Evolutionary conservation across 1,139 yeast genomes (phyloP).

Genomic region (Blastobotrys malaysiensis): DNA sequence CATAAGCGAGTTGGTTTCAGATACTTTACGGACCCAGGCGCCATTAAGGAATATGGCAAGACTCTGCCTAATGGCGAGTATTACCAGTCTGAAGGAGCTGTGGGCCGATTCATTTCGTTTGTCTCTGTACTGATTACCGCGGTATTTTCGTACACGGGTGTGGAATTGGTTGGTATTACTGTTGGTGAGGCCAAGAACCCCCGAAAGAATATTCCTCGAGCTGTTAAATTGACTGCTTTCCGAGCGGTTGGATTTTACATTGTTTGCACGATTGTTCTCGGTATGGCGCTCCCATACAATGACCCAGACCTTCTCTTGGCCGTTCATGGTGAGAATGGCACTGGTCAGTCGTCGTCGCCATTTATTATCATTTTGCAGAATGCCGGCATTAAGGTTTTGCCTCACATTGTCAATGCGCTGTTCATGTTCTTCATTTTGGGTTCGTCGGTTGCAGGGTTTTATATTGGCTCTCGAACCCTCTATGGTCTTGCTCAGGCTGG

Average conservation of each 20-base stretch:
- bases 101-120: constrained; percentile 61
- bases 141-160: constrained; percentile 68
- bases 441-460: constrained; percentile 68
- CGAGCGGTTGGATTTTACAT: constrained; percentile 47
- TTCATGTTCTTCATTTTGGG: constrained; percentile 64
- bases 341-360: constrained; percentile 58
- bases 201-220: constrained; percentile 63
- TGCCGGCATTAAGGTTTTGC: constrained; percentile 56
- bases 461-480: constrained; percentile 63
- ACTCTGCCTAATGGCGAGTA: background rate
- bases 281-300: constrained; percentile 42
- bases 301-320: constrained; percentile 22
- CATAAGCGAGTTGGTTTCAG: constrained; percentile 59
- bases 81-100: constrained; percentile 36
- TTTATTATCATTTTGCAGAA: constrained; percentile 57
- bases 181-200: constrained; percentile 83
- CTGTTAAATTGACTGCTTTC: constrained; percentile 68
- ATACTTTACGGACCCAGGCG: constrained; percentile 55
- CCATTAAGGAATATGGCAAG: constrained; percentile 49
- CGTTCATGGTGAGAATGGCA: constrained; percentile 36
- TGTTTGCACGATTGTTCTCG: constrained; percentile 43
- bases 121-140: constrained; percentile 24
- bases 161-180: constrained; percentile 67
- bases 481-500: constrained; percentile 60
- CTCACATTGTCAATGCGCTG: constrained; percentile 64